These are phyloP conservation scores for Pythium myriotylum DNA, from an alignment of 352 stramenopile species.

Conservation along the genomic window DNA sequence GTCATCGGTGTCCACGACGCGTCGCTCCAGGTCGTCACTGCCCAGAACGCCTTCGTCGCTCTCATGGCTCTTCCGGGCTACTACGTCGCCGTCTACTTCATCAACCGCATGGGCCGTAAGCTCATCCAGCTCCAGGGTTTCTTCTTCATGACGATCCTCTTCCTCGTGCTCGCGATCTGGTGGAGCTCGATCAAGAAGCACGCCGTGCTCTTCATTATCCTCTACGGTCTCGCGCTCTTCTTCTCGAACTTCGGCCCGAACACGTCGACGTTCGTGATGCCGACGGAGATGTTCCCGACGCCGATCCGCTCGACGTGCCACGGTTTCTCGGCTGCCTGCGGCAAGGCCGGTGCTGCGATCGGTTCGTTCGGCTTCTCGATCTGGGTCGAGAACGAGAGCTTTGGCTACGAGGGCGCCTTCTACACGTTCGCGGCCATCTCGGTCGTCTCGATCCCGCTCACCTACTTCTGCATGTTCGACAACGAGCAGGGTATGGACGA, in stretches of 20 bases:
- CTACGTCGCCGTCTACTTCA: constrained; percentile 70
- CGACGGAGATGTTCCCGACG: constrained; percentile 84
- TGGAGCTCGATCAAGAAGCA: constrained; percentile 19
- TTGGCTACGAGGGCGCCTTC: too few species aligned
- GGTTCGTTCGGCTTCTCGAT: too few species aligned
- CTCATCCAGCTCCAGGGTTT: constrained; percentile 79
- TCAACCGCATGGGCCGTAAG: constrained; percentile 69
- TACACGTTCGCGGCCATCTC: too few species aligned
- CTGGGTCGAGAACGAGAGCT: too few species aligned
- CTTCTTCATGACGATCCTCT: constrained; percentile 60
- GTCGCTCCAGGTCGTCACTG: constrained; percentile 41
- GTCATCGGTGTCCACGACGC: constrained; percentile 51
- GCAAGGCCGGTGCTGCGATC: constrained; percentile 87
- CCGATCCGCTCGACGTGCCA: constrained; percentile 87
- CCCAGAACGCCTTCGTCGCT: constrained; percentile 35
- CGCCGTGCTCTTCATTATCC: constrained; percentile 63
- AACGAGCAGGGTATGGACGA: too few species aligned
- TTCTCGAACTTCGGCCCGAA: constrained; percentile 49
- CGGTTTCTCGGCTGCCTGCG: constrained; percentile 81
- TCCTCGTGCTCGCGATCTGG: constrained; percentile 14
- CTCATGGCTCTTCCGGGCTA: constrained; percentile 78
- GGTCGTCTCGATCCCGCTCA: too few species aligned
- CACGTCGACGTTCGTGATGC: constrained; percentile 77
- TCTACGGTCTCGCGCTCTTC: constrained; percentile 55
- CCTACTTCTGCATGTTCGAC: too few species aligned